Base-by-base conservation (phyloP, 2,329 filamentous ascomycete genomes). In the Zalaria sp. region DNA sequence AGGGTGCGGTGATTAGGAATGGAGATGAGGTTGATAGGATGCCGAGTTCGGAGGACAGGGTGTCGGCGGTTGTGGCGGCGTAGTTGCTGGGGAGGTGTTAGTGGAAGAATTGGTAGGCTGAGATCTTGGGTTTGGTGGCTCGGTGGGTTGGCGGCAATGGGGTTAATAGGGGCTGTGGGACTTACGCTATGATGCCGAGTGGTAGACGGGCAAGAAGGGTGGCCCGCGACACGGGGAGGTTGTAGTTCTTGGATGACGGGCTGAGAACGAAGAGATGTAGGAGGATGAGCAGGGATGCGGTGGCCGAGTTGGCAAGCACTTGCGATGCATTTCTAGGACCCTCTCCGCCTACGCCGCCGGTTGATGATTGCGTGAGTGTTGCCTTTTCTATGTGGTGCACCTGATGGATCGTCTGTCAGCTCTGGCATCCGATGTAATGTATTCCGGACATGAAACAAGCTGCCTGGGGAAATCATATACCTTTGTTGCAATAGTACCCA, bases 21-120 rank as follows among this genome's bases (percentile, higher is more conserved):
- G 91, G 91, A 36, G 75, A 67, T 25, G 72, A 72, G 45, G 71
- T 75, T 5, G 88, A 82, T 8, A 98, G 70, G 43, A 98, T 98
- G 9, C 91, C 91, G 18, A 98, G 77, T 65, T 98, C 91, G 7
- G 87, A 94, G 43, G 83, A 88, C 59, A 95, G 91, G 0, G 91
- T 98, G 60, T 98, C 91, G 39, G 89, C 85, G 18, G 86, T 79
- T 6, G 93, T 87, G 38, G 85, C 84, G 26, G 87, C 89, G 56
- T 98, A 98, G 64, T 94, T 38, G 26, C 7, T 10, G 37, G 2
- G 37, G n/a, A 3, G 9, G 26, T 25, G 25, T 8, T 47, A 27
- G n/a, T 32, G 29, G 29, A n/a, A n/a, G n/a, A n/a, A n/a, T n/a
- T n/a, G n/a, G n/a, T n/a, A n/a, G n/a, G n/a, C n/a, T n/a, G n/a